Evolutionary conservation across 192 early-diverging fungal genomes (phyloP), one percentile per base, ranked within the genome.

Genomic region (Coemansia sp.): DNA sequence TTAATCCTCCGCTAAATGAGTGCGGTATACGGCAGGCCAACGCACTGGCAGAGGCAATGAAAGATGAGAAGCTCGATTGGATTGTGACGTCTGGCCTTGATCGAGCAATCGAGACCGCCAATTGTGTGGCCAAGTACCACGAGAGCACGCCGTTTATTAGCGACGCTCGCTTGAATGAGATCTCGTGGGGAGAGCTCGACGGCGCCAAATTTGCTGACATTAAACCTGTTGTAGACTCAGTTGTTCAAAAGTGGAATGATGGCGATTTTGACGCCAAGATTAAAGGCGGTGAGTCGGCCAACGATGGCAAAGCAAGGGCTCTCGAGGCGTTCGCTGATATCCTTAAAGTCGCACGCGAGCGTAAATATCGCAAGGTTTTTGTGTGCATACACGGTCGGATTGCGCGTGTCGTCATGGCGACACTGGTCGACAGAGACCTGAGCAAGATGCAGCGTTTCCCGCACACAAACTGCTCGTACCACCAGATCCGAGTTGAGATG

Each of bases 401-500:
- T 19, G 55, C 69, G 59, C 57, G 76, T 0, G 76, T 79, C n/a
- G 65, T 79, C 23, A 64, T 79, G 69, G 56, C 69, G 10, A n/a
- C 62, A n/a, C 27, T 79, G 42, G 66, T 79, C 12, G 62, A 67
- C 51, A 68, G 58, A 59, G 65, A 72, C 32, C 43, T 79, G 55
- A 31, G 49, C 9, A 68, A 45, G 23, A 79, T 79, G 76, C 51
- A 69, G 14, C 28, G 29, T 22, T 72, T 55, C 32, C 30, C 62
- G 1, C 76, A 79, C 23, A 64, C 76, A 1, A 79, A 79, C 43
- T 68, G 76, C 56, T 65, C 58, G 30, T 79, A 72, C 69, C 63
- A 79, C 42, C 58, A 69, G n/a, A 50, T 79, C 21, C 21, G 54
- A 12, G 62, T 65, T n/a, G 66, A 69, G 3, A 10, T 78, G 21